phyloP scores from a whole-genome alignment of 495 filamentous ascomycete species.

The Trichoderma orchidacearum region DNA sequence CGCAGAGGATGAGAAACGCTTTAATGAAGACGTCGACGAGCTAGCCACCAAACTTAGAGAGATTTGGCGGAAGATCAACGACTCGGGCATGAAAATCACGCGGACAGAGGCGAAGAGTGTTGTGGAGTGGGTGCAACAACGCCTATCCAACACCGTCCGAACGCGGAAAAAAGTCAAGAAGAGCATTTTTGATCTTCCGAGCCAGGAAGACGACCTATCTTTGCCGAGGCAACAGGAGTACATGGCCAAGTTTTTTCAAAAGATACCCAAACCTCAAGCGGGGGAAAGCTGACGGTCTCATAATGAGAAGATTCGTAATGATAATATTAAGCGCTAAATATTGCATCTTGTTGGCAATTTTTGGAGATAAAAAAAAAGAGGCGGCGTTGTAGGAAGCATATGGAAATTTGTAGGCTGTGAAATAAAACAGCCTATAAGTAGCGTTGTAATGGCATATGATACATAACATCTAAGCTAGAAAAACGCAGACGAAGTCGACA shows the following conservation, averaged over 20 bases:
- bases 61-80: slow-evolving; percentile 58
- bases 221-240: slow-evolving; percentile 3
- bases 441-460: slow-evolving; percentile 10
- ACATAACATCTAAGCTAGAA: slow-evolving; percentile 11
- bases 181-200: slow-evolving; percentile 34
- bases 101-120: slow-evolving; percentile 60
- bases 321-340: too few species aligned
- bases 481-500: not conserved
- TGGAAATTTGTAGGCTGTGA: too few species aligned
- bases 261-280: slow-evolving; percentile 1
- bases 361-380: too few species aligned
- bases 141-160: slow-evolving; percentile 56
- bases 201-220: slow-evolving; percentile 11
- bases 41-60: slow-evolving; percentile 48
- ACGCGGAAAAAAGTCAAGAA: slow-evolving; percentile 47
- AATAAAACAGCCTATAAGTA: too few species aligned
- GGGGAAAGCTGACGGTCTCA: too few species aligned
- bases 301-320: too few species aligned
- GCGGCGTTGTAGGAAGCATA: too few species aligned
- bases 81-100: slow-evolving; percentile 58
- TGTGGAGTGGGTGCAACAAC: slow-evolving; percentile 56
- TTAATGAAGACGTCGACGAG: slow-evolving; percentile 56
- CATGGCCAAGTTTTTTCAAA: slow-evolving; percentile 1
- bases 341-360: too few species aligned
- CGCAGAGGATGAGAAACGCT: slow-evolving; percentile 27